Evolutionary conservation across 768 basidiomycete species (phyloP).

Genomic region (Pulveroboletus sp.): DNA sequence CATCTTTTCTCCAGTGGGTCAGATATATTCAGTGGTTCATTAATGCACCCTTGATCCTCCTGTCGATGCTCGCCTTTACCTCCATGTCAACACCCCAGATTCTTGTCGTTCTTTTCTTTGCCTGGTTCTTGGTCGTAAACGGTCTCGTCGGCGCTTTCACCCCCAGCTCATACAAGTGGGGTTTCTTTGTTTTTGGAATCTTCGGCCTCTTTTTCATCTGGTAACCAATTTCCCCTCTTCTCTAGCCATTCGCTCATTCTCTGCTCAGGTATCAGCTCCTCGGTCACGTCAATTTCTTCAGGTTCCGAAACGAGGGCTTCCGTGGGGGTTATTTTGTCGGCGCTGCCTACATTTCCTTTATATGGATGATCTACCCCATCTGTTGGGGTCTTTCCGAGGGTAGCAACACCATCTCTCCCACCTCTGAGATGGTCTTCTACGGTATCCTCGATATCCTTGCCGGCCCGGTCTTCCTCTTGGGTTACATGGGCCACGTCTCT

Average conservation of each 20-base stretch:
- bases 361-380: conserved; percentile 59
- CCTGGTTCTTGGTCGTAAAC: conserved; percentile 42
- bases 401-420: conserved; percentile 46
- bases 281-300: conserved; percentile 22
- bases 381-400: conserved; percentile 56
- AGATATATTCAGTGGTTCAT: conserved; percentile 58
- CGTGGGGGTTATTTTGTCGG: conserved; percentile 30
- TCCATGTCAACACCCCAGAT: conserved; percentile 48
- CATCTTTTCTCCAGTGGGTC: conserved; percentile 36
- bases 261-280: conserved; percentile 29
- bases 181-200: conserved; percentile 46
- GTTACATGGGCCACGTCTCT: conserved; percentile 23
- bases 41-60: conserved; percentile 51
- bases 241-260: not conserved
- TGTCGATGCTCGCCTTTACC: conserved; percentile 45
- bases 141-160: conserved; percentile 53
- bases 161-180: conserved; percentile 52
- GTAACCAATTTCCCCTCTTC: conserved; percentile 30
- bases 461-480: conserved; percentile 37
- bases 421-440: conserved; percentile 55
- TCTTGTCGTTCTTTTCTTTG: conserved; percentile 36
- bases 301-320: conserved; percentile 24
- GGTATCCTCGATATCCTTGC: conserved; percentile 44
- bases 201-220: conserved; percentile 48
- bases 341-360: conserved; percentile 47